Base-by-base conservation (phyloP, 208 protist genomes). In the Trypanosoma scelopori region DNA sequence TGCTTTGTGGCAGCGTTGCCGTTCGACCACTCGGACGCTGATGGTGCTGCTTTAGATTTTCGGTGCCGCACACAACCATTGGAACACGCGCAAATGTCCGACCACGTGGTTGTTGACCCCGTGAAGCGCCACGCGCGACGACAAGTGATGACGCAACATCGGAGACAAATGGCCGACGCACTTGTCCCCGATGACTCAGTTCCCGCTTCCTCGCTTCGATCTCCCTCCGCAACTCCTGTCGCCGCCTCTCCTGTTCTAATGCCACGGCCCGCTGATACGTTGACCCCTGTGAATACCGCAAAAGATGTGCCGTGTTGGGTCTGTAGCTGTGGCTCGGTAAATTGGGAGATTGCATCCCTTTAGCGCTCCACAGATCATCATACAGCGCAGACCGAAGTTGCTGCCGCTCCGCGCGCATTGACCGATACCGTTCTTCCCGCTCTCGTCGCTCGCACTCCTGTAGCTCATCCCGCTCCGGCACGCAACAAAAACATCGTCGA, bases 401-500 rank as follows among this genome's bases (percentile, higher is more conserved):
- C 5, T 76, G 59, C 55, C 80, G 76, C 51, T 81, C 73, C 12
- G 63, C 59, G 3, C 83, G 79, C 56, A 69, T 62, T 37, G 45
- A 53, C 20, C 66, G 83, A 55, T 74, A 85, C 49, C 76, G 73
- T 53, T 82, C 68, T 65, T 83, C 83, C 28, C 78, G 78, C 37
- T 77, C 71, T 18, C 84, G 35, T 3, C 81, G 53, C 30, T 90
- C 84, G 18, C 72, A 84, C 70, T 88, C 84, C 20, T 65, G 45
- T 37, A 95, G 42, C 25, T 74, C 76, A 16, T 69, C 79, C 52
- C 77, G 76, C 74, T 95, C 85, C 12, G 86, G 85, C 12, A 92
- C 22, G 58, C 86, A 92, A 50, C 71, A 83, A 20, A 61, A 56
- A 52, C 82, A 89, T 11, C 64, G 71, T 9, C 78, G 70, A 46